Base-by-base conservation (phyloP, 805 yeast genomes). In the Myxozyma mucilagina region DNA sequence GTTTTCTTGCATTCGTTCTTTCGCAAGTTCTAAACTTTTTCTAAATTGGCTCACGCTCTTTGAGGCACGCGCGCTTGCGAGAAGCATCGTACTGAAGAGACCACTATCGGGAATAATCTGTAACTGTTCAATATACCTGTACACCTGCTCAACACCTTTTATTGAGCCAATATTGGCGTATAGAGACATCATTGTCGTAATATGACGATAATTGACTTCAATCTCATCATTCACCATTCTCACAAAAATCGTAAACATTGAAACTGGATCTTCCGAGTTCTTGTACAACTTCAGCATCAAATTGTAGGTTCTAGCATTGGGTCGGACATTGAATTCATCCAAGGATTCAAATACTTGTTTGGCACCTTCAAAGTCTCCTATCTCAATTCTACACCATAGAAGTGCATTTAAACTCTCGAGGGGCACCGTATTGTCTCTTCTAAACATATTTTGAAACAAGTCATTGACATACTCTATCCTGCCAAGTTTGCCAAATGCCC, bases 151-250 rank as follows among this genome's bases (percentile, higher is more conserved):
- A 6, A 63, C 53, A 5, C 49, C 41, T 10, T n/a, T 29, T 31
- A 51, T 44, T 35, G 53, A 57, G 18, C 61, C 68, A n/a, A 35
- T 18, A 10, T 38, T 41, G 7, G 66, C 59, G 43, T 42, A 65
- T 1, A 36, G 31, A 8, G 63, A n/a, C 61, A 65, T 48, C 45
- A 65, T 38, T 20, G 67, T 53, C 8, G 67, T 64, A n/a, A 64
- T 53, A 24, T 52, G 59, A 14, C 29, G 47, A 10, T 36, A 16
- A 14, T 47, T 32, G 18, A 50, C 45, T 13, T 20, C 35, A 5
- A 50, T 36, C 13, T 39, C 36, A 5, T 38, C 45, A 29, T 31
- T 39, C 18, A 50, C 36, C 64, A 60, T 61, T 8, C 39, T 38
- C 10, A 47, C 43, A 53, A 64, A 60, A 10, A 48, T 51, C 39